Percentiles rank a stretch among this genome's conserved stretches.
These are phyloP conservation scores for Eremothecium coryli DNA, from an alignment of 1,139 yeast genomes.

Conservation along the genomic window DNA sequence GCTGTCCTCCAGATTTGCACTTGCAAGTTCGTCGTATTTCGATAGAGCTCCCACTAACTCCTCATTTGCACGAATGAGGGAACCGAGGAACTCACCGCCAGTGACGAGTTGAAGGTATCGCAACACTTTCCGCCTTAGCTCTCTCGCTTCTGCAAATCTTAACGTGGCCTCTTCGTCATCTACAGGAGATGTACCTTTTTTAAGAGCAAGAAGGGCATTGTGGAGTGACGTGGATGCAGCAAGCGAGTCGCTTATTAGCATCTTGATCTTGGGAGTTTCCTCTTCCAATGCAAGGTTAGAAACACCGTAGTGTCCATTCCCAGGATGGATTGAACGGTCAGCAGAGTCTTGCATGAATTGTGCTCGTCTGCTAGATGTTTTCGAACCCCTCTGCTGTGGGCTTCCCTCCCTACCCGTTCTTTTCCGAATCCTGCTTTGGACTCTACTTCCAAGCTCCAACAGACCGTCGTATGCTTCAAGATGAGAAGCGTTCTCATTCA, in stretches of 20 bases:
- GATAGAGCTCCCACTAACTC: slow-evolving; percentile 68
- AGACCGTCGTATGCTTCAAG: slow-evolving; percentile 23
- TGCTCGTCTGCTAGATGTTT: not conserved
- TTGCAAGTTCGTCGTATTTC: slow-evolving; percentile 52
- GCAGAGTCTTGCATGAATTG: slow-evolving; percentile 42
- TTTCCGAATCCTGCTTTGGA: slow-evolving; percentile 9
- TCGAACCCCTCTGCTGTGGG: slow-evolving; percentile 4
- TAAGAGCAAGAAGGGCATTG: slow-evolving; percentile 54
- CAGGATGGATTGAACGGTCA: slow-evolving; percentile 30
- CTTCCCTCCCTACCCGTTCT: not conserved
- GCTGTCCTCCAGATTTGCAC: slow-evolving; percentile 32
- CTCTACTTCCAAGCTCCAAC: slow-evolving; percentile 12
- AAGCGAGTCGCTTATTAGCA: slow-evolving; percentile 65
- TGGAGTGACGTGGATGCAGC: slow-evolving; percentile 64
- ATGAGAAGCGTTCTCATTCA: slow-evolving; percentile 33
- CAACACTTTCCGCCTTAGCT: slow-evolving; percentile 65
- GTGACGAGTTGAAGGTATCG: slow-evolving; percentile 74
- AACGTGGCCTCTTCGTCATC: slow-evolving; percentile 51
- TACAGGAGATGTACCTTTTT: slow-evolving; percentile 45
- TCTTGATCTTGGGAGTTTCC: slow-evolving; percentile 66
- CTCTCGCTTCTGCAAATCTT: slow-evolving; percentile 66
- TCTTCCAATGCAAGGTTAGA: slow-evolving; percentile 61
- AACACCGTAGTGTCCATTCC: slow-evolving; percentile 45
- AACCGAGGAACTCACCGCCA: slow-evolving; percentile 74
- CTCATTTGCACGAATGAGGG: slow-evolving; percentile 81